Evolutionary conservation across 225 moss, liverwort and hornwort genomes (phyloP).

Genomic region (Sphagnum tenellum): DNA sequence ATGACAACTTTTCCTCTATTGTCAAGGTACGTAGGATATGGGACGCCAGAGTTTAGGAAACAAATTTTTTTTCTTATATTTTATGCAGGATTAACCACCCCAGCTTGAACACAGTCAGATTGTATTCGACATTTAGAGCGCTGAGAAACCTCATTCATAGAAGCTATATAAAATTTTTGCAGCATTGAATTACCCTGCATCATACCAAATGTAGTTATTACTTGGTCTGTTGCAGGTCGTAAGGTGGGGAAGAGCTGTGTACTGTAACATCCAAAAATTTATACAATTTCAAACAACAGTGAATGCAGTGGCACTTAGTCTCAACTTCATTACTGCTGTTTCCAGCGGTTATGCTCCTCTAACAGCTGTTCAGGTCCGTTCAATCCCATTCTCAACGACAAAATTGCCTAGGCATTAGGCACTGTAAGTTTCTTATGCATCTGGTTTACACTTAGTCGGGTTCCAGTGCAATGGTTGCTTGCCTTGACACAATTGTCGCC

Average conservation of each 20-base stretch:
- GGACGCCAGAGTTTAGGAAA: too few species aligned
- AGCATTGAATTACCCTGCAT: too few species aligned
- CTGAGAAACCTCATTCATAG: too few species aligned
- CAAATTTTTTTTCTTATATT: too few species aligned
- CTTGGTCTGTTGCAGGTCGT: slow-evolving; percentile 47
- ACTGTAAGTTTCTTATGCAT: not conserved
- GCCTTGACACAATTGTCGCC: too few species aligned
- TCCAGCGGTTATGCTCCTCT: slow-evolving; percentile 79
- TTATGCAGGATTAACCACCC: too few species aligned
- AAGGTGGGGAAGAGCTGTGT: slow-evolving; percentile 89
- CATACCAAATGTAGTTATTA: too few species aligned
- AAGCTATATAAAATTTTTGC: too few species aligned
- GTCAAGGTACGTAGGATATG: slow-evolving; percentile 46
- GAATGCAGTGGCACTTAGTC: slow-evolving; percentile 59
- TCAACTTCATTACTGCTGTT: slow-evolving; percentile 77
- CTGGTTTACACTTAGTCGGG: not conserved
- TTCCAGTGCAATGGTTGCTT: too few species aligned
- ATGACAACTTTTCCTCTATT: slow-evolving; percentile 92
- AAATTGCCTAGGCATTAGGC: not conserved
- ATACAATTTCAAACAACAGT: slow-evolving; percentile 88
- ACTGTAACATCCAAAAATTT: slow-evolving; percentile 91
- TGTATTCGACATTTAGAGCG: too few species aligned
- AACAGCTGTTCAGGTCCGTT: slow-evolving; percentile 76
- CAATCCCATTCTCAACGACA: not conserved
- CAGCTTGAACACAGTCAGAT: too few species aligned